Evolutionary conservation across 2,329 filamentous ascomycete genomes (phyloP), one percentile per base, ranked within the genome.

Genomic region (Aspergillus novoparasiticus): DNA sequence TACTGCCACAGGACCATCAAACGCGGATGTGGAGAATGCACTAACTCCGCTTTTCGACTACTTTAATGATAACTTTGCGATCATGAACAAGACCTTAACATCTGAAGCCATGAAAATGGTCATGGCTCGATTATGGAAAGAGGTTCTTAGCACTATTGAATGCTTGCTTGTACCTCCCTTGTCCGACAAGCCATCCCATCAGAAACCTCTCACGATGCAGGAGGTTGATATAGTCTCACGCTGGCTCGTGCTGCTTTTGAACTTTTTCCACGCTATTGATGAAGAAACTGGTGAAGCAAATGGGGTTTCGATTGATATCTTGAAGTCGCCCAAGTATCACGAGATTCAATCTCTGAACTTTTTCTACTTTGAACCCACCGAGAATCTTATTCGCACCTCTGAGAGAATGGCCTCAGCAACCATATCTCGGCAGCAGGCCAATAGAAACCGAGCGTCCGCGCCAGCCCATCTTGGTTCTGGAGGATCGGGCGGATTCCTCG

Each of bases 51-150:
- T 99, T 0, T 95, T 97, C 75, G 87, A 89, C 59, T 99, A 99
- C 77, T 99, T 99, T 75, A 92, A 99, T 75, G 94, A 97, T 76
- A 99, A 99, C 73, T 99, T 99, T 78, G 93, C 93, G 63, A 97
- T 98, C 70, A 97, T 99, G 94, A 97, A 98, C 80, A 89, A 95
- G 78, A 97, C 94, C 0, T 83, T 99, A 61, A 98, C 95, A 1
- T 90, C 93, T 62, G 90, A 93, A 62, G 96, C 95, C n/a, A 97
- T 99, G 94, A 89, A 94, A 71, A 94, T 95, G 75, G 95, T 99
- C 71, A 99, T 99, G 95, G 96, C 93, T 26, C 89, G 95, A 51
- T 81, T 99, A 6, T 99, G 95, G 95, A 99, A 99, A 79, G 95
- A 99, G 77, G 94, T 97, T 0, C 84, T 99, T 19, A 89, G 94